Evolutionary conservation across 441 rosid genomes (phyloP), one percentile per base, ranked within the genome.

Genomic region (Biscutella laevigata): DNA sequence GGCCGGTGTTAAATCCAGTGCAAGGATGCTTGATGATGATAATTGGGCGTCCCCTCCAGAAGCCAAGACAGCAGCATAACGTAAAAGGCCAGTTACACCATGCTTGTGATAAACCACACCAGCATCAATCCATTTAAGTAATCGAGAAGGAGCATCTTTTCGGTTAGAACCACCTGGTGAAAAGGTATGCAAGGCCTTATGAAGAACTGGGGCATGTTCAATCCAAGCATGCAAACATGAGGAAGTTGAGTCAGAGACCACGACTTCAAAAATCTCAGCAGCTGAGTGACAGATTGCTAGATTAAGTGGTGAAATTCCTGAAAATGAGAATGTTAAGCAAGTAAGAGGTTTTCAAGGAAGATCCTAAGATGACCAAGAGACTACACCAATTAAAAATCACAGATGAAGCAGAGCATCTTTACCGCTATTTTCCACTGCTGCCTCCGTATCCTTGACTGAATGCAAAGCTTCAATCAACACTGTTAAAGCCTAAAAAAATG

Each of bases 211-310:
- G 37, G 96, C 95, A 75, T 84, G 77, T 59, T 77, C 89, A 51
- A 91, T 79, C 98, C 98, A 91, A 64, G 89, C 81, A 69, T 64
- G 80, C 70, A 88, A 61, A 57, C 94, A 86, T 15, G 83, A 79
- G 61, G 91, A 82, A 66, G 82, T 82, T 66, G 96, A 78, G 80
- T 88, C 97, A 44, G 84, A 80, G 57, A 86, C 94, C 69, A 92
- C 73, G 61, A 83, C 76, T 70, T 92, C 99, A 72, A 92, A 81
- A 74, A 88, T 88, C 74, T 92, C 99, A 45, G 97, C 95, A 62
- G 94, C 88, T 12, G 99, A 86, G 76, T 88, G 99, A 71, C 86
- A 82, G 66, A 82, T 88, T 12, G 99, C 99, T 73, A 92, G 84
- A 75, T 79, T 81, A 66, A 82, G 76, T 1, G 99, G 95, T 32